Percentiles rank a stretch among this genome's conserved stretches.
Conservation (phyloP, 306 rosid genomes). For the Casuarina glauca region DNA sequence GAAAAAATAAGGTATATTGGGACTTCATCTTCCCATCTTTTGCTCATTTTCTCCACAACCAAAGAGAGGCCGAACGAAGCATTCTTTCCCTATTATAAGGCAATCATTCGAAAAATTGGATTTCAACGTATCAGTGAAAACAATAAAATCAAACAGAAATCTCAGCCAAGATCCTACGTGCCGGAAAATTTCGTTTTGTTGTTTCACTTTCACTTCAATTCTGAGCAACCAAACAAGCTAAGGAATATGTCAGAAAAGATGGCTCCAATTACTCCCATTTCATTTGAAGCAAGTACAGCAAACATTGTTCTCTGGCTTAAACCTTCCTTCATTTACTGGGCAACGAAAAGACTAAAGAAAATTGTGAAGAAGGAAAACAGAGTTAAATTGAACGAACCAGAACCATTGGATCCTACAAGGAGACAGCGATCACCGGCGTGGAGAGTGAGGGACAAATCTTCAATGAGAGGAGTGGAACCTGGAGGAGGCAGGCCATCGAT, state of each 20-base stretch:
- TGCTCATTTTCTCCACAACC: background rate
- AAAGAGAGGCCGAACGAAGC: background rate
- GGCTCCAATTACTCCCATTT: background rate
- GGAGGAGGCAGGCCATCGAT: slow-evolving; percentile 94
- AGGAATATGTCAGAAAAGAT: background rate
- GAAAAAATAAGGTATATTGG: background rate
- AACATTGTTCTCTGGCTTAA: background rate
- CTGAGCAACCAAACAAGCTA: background rate
- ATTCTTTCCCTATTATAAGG: background rate
- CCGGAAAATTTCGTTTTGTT: background rate
- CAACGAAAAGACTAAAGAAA: background rate
- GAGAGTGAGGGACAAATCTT: slow-evolving; percentile 67
- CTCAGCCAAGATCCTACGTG: background rate
- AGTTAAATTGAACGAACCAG: slow-evolving; percentile 43
- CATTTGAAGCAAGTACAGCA: background rate
- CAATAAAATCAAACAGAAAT: background rate
- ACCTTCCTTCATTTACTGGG: background rate
- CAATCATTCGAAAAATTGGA: background rate
- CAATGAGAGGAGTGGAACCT: slow-evolving; percentile 81
- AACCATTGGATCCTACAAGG: slow-evolving; percentile 96
- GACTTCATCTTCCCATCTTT: background rate
- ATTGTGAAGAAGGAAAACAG: background rate
- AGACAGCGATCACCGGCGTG: slow-evolving; percentile 77
- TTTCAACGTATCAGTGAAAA: no score
- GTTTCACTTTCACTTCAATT: background rate